Evolutionary conservation across 129 eudicot species (phyloP).

Genomic region (Arctium lappa): DNA sequence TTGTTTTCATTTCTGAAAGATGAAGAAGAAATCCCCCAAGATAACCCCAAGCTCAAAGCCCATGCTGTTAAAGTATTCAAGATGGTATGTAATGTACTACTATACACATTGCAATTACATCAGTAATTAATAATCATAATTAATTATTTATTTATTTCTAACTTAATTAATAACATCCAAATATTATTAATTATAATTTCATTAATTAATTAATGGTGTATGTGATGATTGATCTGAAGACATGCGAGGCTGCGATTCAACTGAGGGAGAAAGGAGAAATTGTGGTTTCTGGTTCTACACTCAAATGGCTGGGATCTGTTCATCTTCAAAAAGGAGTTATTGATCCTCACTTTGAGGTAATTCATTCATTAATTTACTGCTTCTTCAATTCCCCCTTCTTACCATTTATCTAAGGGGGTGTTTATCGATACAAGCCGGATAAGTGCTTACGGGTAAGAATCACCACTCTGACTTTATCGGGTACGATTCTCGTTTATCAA

Average conservation of each 20-base stretch:
- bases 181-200: too few relatives aligned
- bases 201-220: not conserved
- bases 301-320: slow-evolving; percentile 56
- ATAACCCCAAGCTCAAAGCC: slow-evolving; percentile 61
- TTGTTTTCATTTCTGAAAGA: slow-evolving; percentile 57
- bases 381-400: too few relatives aligned
- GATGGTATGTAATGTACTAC: slow-evolving; percentile 25
- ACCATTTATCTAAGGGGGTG: too few relatives aligned
- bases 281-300: slow-evolving; percentile 58
- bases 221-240: slow-evolving; percentile 20
- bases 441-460: too few relatives aligned
- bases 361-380: too few relatives aligned
- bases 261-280: slow-evolving; percentile 71
- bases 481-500: too few relatives aligned
- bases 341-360: slow-evolving; percentile 70
- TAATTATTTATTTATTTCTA: too few relatives aligned
- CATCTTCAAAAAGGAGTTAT: slow-evolving; percentile 59
- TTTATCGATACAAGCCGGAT: too few relatives aligned
- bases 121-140: too few relatives aligned
- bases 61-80: slow-evolving; percentile 61
- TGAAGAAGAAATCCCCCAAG: slow-evolving; percentile 44
- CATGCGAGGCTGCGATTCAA: slow-evolving; percentile 52
- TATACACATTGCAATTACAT: not conserved
- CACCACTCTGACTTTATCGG: too few relatives aligned
- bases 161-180: too few relatives aligned